phyloP scores from a whole-genome alignment of 179 eudicot genomes.

The Beta corolliflora region DNA sequence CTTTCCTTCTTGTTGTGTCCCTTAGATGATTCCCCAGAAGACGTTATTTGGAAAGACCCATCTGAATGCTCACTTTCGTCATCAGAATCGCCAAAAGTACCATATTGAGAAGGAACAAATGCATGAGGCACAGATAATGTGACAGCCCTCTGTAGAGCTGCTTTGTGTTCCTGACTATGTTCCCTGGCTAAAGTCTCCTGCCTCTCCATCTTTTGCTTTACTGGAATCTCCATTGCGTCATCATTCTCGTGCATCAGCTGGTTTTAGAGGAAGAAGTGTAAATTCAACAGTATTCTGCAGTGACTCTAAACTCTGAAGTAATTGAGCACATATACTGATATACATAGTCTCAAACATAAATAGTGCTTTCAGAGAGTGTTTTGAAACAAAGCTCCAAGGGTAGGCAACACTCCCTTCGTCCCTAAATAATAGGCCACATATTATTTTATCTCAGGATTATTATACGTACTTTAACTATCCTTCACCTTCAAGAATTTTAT shows the following conservation, averaged over 20 bases:
- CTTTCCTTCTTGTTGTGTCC: constrained; percentile 34
- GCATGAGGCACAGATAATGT: constrained; percentile 52
- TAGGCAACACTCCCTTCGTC: neutral
- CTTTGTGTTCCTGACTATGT: constrained; percentile 47
- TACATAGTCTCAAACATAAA: neutral
- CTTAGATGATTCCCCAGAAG: constrained; percentile 30
- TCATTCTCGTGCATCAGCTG: constrained; percentile 53
- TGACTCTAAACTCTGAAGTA: neutral
- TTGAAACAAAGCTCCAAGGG: neutral
- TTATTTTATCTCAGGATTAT: no score
- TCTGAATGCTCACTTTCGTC: constrained; percentile 39
- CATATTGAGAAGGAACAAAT: constrained; percentile 33
- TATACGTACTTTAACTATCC: no score
- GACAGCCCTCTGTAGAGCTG: constrained; percentile 47
- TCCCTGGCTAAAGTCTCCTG: constrained; percentile 45
- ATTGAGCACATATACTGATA: no score
- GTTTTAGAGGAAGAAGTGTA: neutral
- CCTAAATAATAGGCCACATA: neutral
- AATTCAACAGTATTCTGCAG: neutral
- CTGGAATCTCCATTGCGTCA: constrained; percentile 39
- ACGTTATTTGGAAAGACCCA: constrained; percentile 20
- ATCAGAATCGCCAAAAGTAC: constrained; percentile 44
- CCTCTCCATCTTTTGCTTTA: constrained; percentile 50
- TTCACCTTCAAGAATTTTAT: no score
- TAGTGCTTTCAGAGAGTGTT: neutral